A percentile compares a stretch with the other conserved stretches of the same genome.
Evolutionary conservation across 2,329 filamentous ascomycete species (phyloP).

Genomic region (Myriosclerotinia scirpicola): DNA sequence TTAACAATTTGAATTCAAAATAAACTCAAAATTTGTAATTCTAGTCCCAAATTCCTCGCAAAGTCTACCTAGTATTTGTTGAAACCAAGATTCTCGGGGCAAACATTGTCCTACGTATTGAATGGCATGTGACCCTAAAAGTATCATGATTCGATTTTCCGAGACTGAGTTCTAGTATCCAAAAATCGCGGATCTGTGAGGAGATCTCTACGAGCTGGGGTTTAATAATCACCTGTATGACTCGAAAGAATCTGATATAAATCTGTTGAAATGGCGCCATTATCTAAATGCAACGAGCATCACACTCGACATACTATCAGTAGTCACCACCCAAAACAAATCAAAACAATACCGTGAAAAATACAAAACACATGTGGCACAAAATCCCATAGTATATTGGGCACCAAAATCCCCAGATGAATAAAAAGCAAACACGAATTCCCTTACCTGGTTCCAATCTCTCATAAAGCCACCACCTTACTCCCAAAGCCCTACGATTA

Average conservation of each 20-base stretch:
- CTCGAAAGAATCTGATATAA: background rate
- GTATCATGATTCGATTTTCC: background rate
- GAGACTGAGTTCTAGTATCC: background rate
- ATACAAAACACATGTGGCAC: background rate
- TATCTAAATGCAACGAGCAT: background rate
- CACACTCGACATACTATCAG: background rate
- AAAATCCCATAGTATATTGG: too few relatives aligned
- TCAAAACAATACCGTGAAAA: background rate
- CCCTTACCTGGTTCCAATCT: background rate
- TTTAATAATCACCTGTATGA: background rate
- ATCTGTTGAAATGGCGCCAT: background rate
- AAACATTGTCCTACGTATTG: too few relatives aligned
- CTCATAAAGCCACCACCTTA: background rate
- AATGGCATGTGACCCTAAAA: background rate
- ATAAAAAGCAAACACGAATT: background rate
- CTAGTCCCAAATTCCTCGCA: too few relatives aligned
- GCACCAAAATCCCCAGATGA: background rate
- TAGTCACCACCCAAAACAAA: background rate
- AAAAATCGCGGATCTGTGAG: background rate
- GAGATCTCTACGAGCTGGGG: too few relatives aligned
- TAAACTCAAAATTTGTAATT: too few relatives aligned
- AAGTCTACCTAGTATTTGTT: too few relatives aligned
- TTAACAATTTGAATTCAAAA: background rate
- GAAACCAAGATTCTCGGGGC: too few relatives aligned
- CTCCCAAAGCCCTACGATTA: background rate